Evolutionary conservation across 306 rosid genomes (phyloP).

Genomic region (Hippophae rhamnoides): DNA sequence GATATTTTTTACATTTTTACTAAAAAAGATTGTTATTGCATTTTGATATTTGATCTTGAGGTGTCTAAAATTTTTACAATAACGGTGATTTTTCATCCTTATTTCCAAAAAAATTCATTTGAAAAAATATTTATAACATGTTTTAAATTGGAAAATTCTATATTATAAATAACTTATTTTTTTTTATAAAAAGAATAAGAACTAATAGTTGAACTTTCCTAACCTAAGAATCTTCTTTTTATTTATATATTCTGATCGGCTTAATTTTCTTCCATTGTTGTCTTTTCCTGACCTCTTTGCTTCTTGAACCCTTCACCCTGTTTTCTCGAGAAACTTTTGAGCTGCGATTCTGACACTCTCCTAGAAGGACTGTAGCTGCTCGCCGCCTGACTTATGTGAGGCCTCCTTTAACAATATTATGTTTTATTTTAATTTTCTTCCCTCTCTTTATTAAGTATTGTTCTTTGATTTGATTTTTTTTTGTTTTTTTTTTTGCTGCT

Average conservation of each 20-base stretch:
- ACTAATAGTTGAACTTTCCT: too few species aligned
- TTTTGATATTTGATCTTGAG: too few species aligned
- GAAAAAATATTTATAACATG: too few species aligned
- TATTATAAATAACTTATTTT: too few species aligned
- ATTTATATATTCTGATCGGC: conserved; percentile 8
- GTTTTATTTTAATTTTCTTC: not conserved
- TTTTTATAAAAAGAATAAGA: too few species aligned
- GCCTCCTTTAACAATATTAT: conserved; percentile 1
- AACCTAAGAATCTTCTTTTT: not conserved
- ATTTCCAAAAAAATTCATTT: too few species aligned
- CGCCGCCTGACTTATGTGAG: conserved; percentile 43
- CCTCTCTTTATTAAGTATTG: not conserved
- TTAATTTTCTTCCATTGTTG: conserved; percentile 21
- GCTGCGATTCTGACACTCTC: conserved; percentile 13
- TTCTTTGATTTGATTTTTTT: not conserved
- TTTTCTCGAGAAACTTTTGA: conserved; percentile 17
- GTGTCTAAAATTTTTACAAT: too few species aligned
- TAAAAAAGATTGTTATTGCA: too few species aligned
- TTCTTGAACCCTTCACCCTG: conserved; percentile 8
- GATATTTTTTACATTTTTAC: too few species aligned
- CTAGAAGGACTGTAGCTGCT: conserved; percentile 18
- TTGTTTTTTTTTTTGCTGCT: not conserved
- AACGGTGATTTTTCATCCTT: too few species aligned
- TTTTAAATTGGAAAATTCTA: too few species aligned
- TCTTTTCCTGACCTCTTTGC: conserved; percentile 16